Base-by-base conservation (phyloP, 495 filamentous ascomycete species). In the Daldinia vernicosa region DNA sequence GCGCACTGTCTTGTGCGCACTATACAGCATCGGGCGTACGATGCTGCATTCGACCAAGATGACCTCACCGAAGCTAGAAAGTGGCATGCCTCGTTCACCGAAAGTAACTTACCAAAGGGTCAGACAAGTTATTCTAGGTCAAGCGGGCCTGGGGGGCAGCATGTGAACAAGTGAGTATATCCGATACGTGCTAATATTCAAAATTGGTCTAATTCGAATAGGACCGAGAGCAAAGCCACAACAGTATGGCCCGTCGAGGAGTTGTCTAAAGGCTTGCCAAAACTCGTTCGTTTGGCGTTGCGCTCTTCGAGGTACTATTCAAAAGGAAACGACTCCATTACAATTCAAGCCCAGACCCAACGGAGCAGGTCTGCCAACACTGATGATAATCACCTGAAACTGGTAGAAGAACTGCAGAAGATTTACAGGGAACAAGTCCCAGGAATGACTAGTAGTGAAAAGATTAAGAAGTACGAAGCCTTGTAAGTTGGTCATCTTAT, bases 111-210 rank as follows among this genome's bases (percentile, higher is more conserved):
- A 39, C 93, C 93, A 33, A 87, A 83, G 59, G 87, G 90, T 59
- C 86, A 89, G 57, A 80, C 95, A 24, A 88, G 84, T 6, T 98
- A 90, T 77, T 92, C 92, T 66, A 86, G 93, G 26, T 94, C 95
- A n/a, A 93, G 92, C 62, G 95, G 95, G 0, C 92, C 95, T 9
- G 95, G 95, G 19, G 95, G 95, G 6, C 95, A 99, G 76, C 95
- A 98, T 81, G 93, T 95, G 50, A 99, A 99, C 80, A 98, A 97
- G 95, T 98, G 83, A 66, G 63, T 55, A 47, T 37, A 62, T 35
- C 24, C 50, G 54, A 22, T 43, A 57, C 30, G 15, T 6, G 15
- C 24, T 35, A 62, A 9, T 52, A 7, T 27, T n/a, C 24, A 27
- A 37, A 35, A 15, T 15, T 57, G 8, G n/a, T 40, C 75, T 76